Conservation (phyloP, 2,329 filamentous ascomycete species). For the Fusarium equiseti region DNA sequence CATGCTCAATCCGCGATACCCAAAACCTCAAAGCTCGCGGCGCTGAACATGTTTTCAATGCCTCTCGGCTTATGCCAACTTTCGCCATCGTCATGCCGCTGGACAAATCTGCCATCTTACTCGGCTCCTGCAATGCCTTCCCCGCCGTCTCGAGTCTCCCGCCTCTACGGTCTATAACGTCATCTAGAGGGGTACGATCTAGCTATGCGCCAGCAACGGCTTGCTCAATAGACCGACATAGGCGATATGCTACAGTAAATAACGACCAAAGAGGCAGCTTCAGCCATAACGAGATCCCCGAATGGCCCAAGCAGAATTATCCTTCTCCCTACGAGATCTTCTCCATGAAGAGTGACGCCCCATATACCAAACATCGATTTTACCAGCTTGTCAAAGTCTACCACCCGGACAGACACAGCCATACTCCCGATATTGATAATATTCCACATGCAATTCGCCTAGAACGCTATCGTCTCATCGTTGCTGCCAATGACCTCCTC, state of each 20-base stretch:
- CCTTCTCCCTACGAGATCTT: constrained; percentile 95
- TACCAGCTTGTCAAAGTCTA: constrained; percentile 96
- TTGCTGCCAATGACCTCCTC: constrained; percentile 89
- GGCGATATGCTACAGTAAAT: constrained; percentile 42
- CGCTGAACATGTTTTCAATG: constrained; percentile 39
- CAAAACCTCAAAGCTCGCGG: constrained; percentile 11
- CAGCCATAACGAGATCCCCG: constrained; percentile 31
- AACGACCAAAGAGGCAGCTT: constrained; percentile 15
- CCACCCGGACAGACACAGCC: constrained; percentile 79
- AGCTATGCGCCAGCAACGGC: constrained; percentile 13
- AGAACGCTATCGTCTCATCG: constrained; percentile 91
- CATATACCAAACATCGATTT: constrained; percentile 86
- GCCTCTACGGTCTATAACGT: constrained; percentile 41
- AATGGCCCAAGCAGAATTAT: constrained; percentile 62
- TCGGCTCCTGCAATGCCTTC: constrained; percentile 42
- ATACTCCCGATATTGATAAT: constrained; percentile 43
- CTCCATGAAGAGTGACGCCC: constrained; percentile 65
- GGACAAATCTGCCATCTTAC: constrained; percentile 33
- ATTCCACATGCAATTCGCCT: constrained; percentile 71
- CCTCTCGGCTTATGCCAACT: constrained; percentile 16
- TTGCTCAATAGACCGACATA: constrained; percentile 16
- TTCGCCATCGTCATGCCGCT: constrained; percentile 39
- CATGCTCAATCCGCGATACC: constrained; percentile 42
- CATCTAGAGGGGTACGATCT: constrained; percentile 31
- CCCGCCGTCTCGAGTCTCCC: constrained; percentile 26